phyloP scores from a whole-genome alignment of 306 rosid species.

The Macrotyloma uniflorum region DNA sequence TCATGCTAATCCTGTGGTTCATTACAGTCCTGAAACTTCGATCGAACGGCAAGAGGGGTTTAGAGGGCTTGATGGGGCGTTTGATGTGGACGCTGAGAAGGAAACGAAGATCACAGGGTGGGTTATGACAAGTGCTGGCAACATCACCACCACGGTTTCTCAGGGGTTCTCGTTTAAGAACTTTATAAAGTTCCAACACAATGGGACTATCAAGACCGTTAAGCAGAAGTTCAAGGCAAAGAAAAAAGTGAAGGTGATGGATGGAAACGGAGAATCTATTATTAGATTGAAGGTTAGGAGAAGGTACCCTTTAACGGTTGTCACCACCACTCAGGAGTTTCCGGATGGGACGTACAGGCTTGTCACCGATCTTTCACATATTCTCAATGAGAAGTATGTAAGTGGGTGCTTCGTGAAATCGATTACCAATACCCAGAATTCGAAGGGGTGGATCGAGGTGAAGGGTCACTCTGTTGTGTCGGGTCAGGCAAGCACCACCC shows the following conservation, averaged over 20 bases:
- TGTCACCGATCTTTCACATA: constrained; percentile 59
- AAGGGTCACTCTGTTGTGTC: constrained; percentile 68
- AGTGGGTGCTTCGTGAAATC: constrained; percentile 15
- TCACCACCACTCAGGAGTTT: constrained; percentile 41
- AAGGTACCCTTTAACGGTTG: constrained; percentile 54
- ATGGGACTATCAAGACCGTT: constrained; percentile 61
- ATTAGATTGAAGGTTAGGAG: constrained; percentile 35
- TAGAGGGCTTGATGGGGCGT: constrained; percentile 64
- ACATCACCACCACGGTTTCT: constrained; percentile 49
- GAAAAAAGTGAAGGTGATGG: constrained; percentile 40
- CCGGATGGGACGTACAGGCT: constrained; percentile 43
- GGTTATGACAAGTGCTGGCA: constrained; percentile 73
- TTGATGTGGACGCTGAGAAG: constrained; percentile 59
- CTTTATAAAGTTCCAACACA: constrained; percentile 40
- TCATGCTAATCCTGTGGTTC: constrained; percentile 26
- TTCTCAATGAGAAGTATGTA: constrained; percentile 43
- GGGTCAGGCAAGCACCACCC: constrained; percentile 60
- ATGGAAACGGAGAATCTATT: constrained; percentile 39
- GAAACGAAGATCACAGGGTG: constrained; percentile 53
- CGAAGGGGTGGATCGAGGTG: constrained; percentile 78
- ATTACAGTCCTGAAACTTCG: constrained; percentile 40
- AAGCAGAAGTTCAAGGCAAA: constrained; percentile 53
- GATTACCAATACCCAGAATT: constrained; percentile 54
- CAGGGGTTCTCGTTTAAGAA: constrained; percentile 51
- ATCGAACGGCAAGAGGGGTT: constrained; percentile 51